Percentiles rank a stretch among this genome's conserved stretches.
phyloP scores from a whole-genome alignment of 805 yeast genomes.

The Metschnikowia shivogae region DNA sequence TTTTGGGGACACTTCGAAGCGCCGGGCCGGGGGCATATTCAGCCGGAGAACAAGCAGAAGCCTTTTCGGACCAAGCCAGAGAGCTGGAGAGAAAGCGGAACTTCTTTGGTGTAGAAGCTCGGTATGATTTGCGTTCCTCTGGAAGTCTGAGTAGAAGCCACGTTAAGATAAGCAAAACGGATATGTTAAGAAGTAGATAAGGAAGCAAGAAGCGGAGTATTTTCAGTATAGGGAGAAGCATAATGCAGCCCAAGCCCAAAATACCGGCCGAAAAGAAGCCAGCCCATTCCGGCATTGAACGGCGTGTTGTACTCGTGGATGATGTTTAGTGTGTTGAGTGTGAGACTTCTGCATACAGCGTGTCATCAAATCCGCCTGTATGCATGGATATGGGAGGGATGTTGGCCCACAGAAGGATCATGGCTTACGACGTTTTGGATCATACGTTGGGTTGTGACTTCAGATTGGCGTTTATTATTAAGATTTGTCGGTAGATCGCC shows the following conservation, averaged over 20 bases:
- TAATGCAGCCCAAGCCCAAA: neutral
- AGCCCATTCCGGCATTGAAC: constrained; percentile 3
- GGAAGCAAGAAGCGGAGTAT: neutral
- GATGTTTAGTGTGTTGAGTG: neutral
- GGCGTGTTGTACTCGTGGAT: neutral
- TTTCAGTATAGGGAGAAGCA: neutral
- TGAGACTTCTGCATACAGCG: constrained; percentile 4
- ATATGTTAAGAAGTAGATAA: neutral
- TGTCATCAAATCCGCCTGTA: neutral
- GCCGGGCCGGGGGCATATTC: neutral
- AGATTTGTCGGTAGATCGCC: too few relatives aligned
- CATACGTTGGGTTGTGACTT: too few relatives aligned
- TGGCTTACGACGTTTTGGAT: too few relatives aligned
- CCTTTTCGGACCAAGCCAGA: neutral
- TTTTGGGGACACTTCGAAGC: constrained; percentile 17
- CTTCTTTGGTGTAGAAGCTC: neutral
- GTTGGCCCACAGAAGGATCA: too few relatives aligned
- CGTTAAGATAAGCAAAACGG: neutral
- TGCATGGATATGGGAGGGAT: too few relatives aligned
- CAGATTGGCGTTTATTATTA: too few relatives aligned
- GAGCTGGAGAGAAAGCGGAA: neutral
- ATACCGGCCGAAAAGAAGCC: neutral
- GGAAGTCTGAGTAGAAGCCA: neutral
- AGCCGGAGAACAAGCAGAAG: neutral
- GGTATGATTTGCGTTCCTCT: constrained; percentile 1